Base-by-base conservation (phyloP, 352 stramenopile genomes). In the Phytophthora macrochlamydospora region DNA sequence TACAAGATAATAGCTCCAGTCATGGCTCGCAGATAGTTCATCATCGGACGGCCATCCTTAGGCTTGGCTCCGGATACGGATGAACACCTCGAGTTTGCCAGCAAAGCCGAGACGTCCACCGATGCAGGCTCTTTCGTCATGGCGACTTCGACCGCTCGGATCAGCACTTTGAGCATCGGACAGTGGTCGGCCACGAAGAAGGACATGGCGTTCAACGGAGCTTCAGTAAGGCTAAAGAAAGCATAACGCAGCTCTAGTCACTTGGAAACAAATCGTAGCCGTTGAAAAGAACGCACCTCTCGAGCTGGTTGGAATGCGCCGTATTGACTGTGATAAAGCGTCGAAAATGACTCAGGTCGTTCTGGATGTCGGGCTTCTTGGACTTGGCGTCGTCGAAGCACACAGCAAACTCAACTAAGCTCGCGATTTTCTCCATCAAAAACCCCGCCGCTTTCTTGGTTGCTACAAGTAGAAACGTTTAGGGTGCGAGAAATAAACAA, bases 171-270 rank as follows among this genome's bases (percentile, higher is more conserved):
- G 38, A 87, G 67, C 81, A 88, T 88, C 33, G 81, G 81, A 31
- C 62, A 81, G 49, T 87, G 75, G 29, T 90, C 72, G 11, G 78
- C 79, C 45, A 90, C 76, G 37, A 90, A 90, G 68, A 90, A 82
- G 24, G 81, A 90, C 42, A 90, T 77, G 1, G 68, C 60, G 50
- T 88, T 80, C 50, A 86, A 62, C 6, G 75, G 71, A 1, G 75
- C 70, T 24, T 87, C 78, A 0, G 69, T 51, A 30, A 84, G 68
- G 7, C 76, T 84, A 29, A 7, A 56, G 4, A 4, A 44, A 51
- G 24, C 7, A 40, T 37, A 40, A 8, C 18, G 18, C 18, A 24
- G 18, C 18, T 24, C 33, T 14, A 37, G 6, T 13, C 29, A 50
- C 9, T 57, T 53, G 49, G 51, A 11, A 56, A 11, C n/a, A 42